Conservation (phyloP, 192 early-diverging fungal species). For the Podila verticillata region DNA sequence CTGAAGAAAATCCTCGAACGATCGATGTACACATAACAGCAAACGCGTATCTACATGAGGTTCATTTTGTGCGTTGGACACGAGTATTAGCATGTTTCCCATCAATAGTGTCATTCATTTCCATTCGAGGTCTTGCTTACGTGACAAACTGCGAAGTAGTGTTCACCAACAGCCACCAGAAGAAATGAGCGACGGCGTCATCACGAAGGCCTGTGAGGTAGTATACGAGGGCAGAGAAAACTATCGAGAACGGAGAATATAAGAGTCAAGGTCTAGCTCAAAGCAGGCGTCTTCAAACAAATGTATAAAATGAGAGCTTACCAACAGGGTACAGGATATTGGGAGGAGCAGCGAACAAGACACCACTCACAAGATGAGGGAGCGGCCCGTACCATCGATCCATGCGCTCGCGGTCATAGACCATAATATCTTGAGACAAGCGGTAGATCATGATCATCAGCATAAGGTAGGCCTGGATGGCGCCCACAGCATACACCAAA, state of each 20-base stretch:
- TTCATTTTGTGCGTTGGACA: background rate
- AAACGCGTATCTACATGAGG: slow-evolving; percentile 21
- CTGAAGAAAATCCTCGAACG: slow-evolving; percentile 41
- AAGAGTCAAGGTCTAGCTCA: background rate
- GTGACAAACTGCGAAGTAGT: slow-evolving; percentile 36
- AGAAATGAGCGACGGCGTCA: slow-evolving; percentile 25
- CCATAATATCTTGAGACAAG: slow-evolving; percentile 36
- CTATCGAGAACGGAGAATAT: background rate
- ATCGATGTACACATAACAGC: slow-evolving; percentile 29
- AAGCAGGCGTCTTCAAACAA: background rate
- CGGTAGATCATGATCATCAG: slow-evolving; percentile 44
- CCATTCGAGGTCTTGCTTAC: slow-evolving; percentile 6
- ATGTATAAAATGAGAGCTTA: background rate
- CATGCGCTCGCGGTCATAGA: slow-evolving; percentile 50
- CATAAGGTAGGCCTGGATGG: slow-evolving; percentile 42
- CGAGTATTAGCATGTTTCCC: too few species aligned
- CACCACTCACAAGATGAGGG: slow-evolving; percentile 36
- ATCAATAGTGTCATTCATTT: too few species aligned
- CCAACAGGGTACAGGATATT: slow-evolving; percentile 42
- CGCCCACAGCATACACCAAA: slow-evolving; percentile 40
- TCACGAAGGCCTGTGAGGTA: slow-evolving; percentile 40
- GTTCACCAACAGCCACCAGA: slow-evolving; percentile 45
- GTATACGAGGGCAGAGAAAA: slow-evolving; percentile 41
- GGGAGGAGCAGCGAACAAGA: slow-evolving; percentile 23
- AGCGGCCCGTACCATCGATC: slow-evolving; percentile 48